Base-by-base conservation (phyloP, 1,139 yeast genomes). In the Suhomyces bolitotheri region DNA sequence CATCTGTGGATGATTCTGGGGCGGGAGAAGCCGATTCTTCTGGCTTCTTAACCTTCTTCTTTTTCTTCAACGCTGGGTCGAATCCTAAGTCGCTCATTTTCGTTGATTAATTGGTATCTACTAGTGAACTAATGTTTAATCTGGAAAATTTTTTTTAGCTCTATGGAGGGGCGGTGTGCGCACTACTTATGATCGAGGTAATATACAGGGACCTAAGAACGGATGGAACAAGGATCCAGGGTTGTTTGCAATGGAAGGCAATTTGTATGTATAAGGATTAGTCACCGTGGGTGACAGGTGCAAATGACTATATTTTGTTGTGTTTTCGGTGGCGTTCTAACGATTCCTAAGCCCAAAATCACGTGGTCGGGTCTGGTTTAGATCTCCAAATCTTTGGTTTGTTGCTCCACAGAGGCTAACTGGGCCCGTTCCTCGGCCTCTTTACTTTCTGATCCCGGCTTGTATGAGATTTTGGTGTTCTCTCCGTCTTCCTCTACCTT, bases 1-100 rank as follows among this genome's bases (percentile, higher is more conserved):
- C 81, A 43, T 76, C 80, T 26, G 55, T 60, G 34, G 60, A 57
- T 16, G 41, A 39, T 19, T 55, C 63, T 31, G 60, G 52, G 23
- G 56, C 57, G 30, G 61, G 52, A 24, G 56, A 56, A 43, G 53
- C 73, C 15, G 70, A 49, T 31, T 66, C 72, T 29, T 66, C 76
- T 14, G 58, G 56, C 47, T 53, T 54, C 66, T 71, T 73, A 51
- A 66, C 61, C 46, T 67, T 56, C 89, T 86, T 87, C 80, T 88
- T 88, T 76, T 87, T 87, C 75, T 87, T 87, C 58, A 82, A 70
- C 26, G 79, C 63, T 41, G 88, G 86, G 61, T 84, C 94, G 59
- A 83, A 82, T 43, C 88, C 90, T 60, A 82, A 71, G 51, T 81
- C 89, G 54, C 71, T 62, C 76, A 71, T 71, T 42, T 6, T 17